These are phyloP conservation scores for Epithemia pelagica DNA, from an alignment of 108 stramenopile genomes.

Conservation along the genomic window DNA sequence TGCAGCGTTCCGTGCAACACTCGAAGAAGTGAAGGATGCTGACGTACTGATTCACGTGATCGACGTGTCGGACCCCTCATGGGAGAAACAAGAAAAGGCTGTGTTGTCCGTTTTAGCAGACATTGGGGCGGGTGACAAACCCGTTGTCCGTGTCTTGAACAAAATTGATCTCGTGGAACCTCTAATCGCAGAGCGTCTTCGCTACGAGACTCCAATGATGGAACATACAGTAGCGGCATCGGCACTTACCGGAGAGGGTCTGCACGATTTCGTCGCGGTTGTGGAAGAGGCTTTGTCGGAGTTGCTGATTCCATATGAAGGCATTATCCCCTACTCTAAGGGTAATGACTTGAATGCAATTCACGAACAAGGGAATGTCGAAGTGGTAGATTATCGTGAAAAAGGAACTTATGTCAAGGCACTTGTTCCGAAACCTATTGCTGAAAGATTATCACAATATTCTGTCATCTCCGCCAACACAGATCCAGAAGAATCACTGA, in stretches of 20 bases:
- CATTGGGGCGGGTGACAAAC: constrained; percentile 69
- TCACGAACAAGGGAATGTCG: constrained; percentile 78
- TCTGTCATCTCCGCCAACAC: constrained; percentile 10
- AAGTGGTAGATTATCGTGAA: constrained; percentile 68
- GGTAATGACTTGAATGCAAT: constrained; percentile 75
- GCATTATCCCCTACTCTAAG: constrained; percentile 65
- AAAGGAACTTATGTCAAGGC: constrained; percentile 67
- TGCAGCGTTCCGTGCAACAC: constrained; percentile 92
- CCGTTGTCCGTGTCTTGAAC: constrained; percentile 72
- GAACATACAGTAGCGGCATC: constrained; percentile 67
- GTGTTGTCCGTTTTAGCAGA: constrained; percentile 62
- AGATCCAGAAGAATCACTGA: neutral
- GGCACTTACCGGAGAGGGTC: constrained; percentile 59
- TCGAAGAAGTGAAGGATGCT: constrained; percentile 91
- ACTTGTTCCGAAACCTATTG: constrained; percentile 57
- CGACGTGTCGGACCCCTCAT: constrained; percentile 79
- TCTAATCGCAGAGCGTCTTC: constrained; percentile 57
- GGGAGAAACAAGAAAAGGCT: constrained; percentile 80
- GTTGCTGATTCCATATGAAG: constrained; percentile 64
- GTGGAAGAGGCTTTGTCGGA: constrained; percentile 64
- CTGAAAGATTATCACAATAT: constrained; percentile 63
- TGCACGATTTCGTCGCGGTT: constrained; percentile 69
- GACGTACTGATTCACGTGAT: constrained; percentile 91
- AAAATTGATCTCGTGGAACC: constrained; percentile 67
- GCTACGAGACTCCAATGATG: constrained; percentile 52